Base-by-base conservation (phyloP, 2,329 filamentous ascomycete species). In the Parastagonospora nodorum region DNA sequence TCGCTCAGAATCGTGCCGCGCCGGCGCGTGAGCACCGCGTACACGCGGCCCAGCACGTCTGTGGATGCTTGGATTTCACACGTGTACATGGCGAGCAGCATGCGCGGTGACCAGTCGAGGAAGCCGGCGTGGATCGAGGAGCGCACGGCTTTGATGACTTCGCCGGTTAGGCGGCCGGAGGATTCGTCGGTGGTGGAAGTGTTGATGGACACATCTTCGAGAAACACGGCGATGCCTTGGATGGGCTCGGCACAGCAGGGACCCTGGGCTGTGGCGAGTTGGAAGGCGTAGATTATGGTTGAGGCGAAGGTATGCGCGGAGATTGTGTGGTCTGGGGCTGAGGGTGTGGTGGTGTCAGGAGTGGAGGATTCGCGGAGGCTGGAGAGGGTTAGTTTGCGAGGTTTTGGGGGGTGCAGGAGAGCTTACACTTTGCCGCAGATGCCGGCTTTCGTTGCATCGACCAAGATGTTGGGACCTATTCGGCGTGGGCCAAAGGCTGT, bases 21-120 rank as follows among this genome's bases (percentile, higher is more conserved):
- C 5, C 94, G 89, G 1, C 93, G 88, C 29, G 93, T 97, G n/a
- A 99, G 86, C n/a, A 97, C 93, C 61, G 90, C 90, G 80, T 99
- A 99, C 30, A 97, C 94, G 28, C 91, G 88, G 16, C 94, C 94
- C 5, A 99, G 85, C 36, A 97, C 94, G 75, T 97, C 94, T 65
- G 92, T 93, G 16, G 90, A 92, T 28, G 93, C 92, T 81, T 97
- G 94, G 66, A 99, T 97, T 72, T 97, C 94, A 72, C 93, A 96
- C 48, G 86, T 91, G 78, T 99, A 99, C 91, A 97, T 97, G 44
- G 94, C 94, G 38, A 99, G 85, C 77, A 97, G 85, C 61, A 99
- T 84, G n/a, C 94, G 87, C 0, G 94, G 90, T 33, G 88, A 93
- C 94, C 94, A 99, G 79, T 97, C 94, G 14, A 97, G 80, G 79